Evolutionary conservation across 805 yeast species (phyloP).

Genomic region (Cyberlindnera americana): DNA sequence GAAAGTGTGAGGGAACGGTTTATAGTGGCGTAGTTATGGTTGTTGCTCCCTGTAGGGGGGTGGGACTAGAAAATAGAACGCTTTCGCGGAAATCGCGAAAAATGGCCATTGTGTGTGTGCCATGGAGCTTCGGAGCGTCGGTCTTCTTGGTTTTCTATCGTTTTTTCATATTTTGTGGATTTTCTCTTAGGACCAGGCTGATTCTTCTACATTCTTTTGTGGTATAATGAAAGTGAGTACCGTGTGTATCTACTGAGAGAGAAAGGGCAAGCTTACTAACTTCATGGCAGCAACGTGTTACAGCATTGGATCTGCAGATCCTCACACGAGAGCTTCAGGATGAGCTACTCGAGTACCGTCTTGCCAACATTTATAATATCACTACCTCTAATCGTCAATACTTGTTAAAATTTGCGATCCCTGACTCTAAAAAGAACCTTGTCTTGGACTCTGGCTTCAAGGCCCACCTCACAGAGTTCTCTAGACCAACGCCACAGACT

Average conservation of each 20-base stretch:
- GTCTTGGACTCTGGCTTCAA: conserved; percentile 87
- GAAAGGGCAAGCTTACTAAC: conserved; percentile 1
- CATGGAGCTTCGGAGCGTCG: too few species aligned
- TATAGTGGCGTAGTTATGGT: too few species aligned
- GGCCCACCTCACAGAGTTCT: conserved; percentile 72
- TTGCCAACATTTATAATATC: conserved; percentile 83
- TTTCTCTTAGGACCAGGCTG: too few species aligned
- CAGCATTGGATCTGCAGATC: conserved; percentile 76
- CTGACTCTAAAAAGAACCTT: conserved; percentile 73
- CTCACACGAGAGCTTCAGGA: conserved; percentile 61
- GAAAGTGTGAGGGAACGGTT: too few species aligned
- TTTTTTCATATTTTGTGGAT: too few species aligned
- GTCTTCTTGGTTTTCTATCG: not conserved
- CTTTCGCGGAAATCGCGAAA: not conserved
- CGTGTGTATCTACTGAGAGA: too few species aligned
- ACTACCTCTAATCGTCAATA: conserved; percentile 69
- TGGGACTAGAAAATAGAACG: not conserved
- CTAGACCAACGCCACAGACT: conserved; percentile 72
- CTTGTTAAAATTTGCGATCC: conserved; percentile 73
- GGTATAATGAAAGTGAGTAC: too few species aligned
- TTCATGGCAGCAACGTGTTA: conserved; percentile 66
- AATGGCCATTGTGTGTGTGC: too few species aligned
- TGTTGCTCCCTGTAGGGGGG: too few species aligned
- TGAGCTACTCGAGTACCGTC: conserved; percentile 58
- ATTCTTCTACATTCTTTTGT: too few species aligned